Base-by-base conservation (phyloP, 352 stramenopile species). In the Globisporangium radiosum region DNA sequence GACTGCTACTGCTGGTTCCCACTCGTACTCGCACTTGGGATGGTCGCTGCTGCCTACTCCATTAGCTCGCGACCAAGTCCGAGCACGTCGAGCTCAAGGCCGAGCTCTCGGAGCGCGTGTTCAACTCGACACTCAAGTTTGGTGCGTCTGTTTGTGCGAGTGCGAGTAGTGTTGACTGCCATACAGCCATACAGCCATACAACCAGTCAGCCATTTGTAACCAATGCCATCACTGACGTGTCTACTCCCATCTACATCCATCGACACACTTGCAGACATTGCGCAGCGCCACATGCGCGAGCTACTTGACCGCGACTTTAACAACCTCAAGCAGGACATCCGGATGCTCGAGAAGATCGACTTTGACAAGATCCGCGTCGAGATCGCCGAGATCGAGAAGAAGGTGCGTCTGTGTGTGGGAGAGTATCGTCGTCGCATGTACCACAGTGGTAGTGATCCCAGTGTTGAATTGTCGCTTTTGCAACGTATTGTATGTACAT, bases 341-440 rank as follows among this genome's bases (percentile, higher is more conserved):
- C 83, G 85, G 55, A 93, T 95, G 85, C 76, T 92, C 9, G 85
- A 95, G 68, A 93, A 95, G 64, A 90, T 93, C 63, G 85, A 95
- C 60, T 93, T 95, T 56, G 85, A 95, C 68, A 92, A 93, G 62
- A 88, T 95, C 59, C 85, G 83, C 58, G 83, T 92, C 64, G 85
- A 95, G 62, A 90, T 95, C 47, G 76, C 78, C 2, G 83, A 93
- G 69, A 79, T 95, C 7, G 85, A 95, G 60, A 92, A 92, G 48
- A 92, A 95, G 54, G 60, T 71, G 37, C 11, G 40, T 57, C 8
- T 2, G 40, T 40, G 44, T 33, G 33, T 64, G 40, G 38, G 33
- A 11, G 25, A 33, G 25, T 33, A 33, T 33, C 25, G 25, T 33
- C 25, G 25, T 33, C 25, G 25, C 25, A 33, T 33, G 25, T 33